Conservation (phyloP, 768 basidiomycete species). For the Butyriboletus loyo region DNA sequence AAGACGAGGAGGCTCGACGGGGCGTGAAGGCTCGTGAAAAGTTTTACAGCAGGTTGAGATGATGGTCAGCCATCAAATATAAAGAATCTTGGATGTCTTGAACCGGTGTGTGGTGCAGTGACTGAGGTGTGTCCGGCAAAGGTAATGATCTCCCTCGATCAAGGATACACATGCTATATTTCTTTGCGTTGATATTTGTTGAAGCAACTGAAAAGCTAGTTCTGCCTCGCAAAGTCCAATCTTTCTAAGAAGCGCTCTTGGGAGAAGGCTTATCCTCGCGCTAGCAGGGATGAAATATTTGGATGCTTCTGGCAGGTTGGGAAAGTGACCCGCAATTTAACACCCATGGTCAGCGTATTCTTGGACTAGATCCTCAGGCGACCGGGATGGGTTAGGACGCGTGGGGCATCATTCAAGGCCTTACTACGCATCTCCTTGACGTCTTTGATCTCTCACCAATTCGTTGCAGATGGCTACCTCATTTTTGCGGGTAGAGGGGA, state of each 20-base stretch:
- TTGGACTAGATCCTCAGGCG: neutral
- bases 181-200: no score
- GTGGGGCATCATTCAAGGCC: neutral
- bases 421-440: no score
- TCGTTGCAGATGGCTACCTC: slow-evolving; percentile 39
- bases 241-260: neutral
- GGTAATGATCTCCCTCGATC: neutral
- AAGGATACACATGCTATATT: no score
- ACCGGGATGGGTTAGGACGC: neutral
- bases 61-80: neutral
- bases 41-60: slow-evolving; percentile 35
- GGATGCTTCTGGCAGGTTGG: neutral
- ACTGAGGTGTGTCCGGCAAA: neutral
- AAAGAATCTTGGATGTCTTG: neutral
- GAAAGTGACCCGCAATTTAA: neutral
- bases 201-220: neutral
- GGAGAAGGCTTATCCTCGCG: neutral
- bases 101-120: neutral
- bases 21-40: slow-evolving; percentile 57
- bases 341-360: neutral
- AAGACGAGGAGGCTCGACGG: slow-evolving; percentile 59
- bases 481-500: slow-evolving; percentile 51
- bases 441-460: neutral
- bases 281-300: neutral
- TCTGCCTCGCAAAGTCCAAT: neutral